Evolutionary conservation across 306 rosid genomes (phyloP).

Genomic region (Clitoria ternatea): DNA sequence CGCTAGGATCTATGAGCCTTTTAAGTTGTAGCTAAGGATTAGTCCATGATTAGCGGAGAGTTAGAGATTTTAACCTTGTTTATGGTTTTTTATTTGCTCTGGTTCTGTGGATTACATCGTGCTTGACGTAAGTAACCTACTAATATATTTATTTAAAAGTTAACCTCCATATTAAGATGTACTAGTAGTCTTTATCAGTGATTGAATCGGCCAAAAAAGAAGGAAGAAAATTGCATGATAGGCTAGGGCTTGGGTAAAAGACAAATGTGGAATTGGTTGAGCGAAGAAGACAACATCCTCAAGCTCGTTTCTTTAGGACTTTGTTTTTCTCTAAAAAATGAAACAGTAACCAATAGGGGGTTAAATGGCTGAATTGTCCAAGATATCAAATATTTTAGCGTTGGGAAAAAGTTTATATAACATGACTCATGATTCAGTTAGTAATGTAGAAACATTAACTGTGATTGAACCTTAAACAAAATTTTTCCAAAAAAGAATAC

Average conservation of each 20-base stretch:
- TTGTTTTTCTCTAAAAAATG: background rate
- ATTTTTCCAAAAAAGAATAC: no score
- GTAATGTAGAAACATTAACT: no score
- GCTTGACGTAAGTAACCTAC: slow-evolving; percentile 19
- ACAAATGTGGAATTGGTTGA: background rate
- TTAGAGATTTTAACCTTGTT: background rate
- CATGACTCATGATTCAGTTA: no score
- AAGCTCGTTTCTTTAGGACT: slow-evolving; percentile 6
- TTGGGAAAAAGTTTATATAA: no score
- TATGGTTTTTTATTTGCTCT: background rate
- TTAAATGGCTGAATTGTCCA: background rate
- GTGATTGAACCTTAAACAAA: no score
- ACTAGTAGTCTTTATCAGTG: slow-evolving; percentile 13
- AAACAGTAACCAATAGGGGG: no score
- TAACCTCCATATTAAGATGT: slow-evolving; percentile 1
- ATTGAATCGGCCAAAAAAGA: slow-evolving; percentile 13
- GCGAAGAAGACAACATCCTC: slow-evolving; percentile 20
- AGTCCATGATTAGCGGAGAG: slow-evolving; percentile 63
- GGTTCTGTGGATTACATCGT: slow-evolving; percentile 27
- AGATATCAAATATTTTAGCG: no score
- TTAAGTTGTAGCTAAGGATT: slow-evolving; percentile 23
- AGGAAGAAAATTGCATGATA: background rate
- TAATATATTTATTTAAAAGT: background rate
- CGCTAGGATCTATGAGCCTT: slow-evolving; percentile 30
- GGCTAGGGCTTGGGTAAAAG: slow-evolving; percentile 9